Evolutionary conservation across 2,329 filamentous ascomycete species (phyloP).

Genomic region (Colletotrichum shisoi): DNA sequence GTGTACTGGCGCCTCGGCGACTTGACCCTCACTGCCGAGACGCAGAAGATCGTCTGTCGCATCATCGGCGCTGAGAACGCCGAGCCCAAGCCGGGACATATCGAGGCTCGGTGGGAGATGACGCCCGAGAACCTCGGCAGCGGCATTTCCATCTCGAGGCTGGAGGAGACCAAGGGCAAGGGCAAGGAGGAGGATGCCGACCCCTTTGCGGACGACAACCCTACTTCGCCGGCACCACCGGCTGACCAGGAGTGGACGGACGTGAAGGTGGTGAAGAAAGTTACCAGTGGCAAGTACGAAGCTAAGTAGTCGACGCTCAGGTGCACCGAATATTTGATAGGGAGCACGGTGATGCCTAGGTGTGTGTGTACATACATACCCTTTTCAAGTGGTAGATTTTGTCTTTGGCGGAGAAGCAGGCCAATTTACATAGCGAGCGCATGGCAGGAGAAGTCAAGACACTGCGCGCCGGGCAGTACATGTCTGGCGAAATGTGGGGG

Average conservation of each 20-base stretch:
- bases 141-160: constrained; percentile 70
- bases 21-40: constrained; percentile 70
- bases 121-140: constrained; percentile 58
- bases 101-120: constrained; percentile 85
- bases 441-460: constrained; percentile 20
- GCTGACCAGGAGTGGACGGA: constrained; percentile 66
- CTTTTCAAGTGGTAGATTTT: constrained; percentile 29
- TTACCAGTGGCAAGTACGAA: constrained; percentile 80
- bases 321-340: constrained; percentile 5
- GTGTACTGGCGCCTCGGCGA: constrained; percentile 85
- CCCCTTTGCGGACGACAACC: constrained; percentile 70
- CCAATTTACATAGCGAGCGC: constrained; percentile 39
- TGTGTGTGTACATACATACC: constrained; percentile 33
- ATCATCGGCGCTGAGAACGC: constrained; percentile 76
- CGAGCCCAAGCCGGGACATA: constrained; percentile 74
- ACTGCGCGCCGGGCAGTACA: constrained; percentile 13
- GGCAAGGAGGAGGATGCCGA: constrained; percentile 64
- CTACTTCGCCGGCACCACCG: constrained; percentile 39
- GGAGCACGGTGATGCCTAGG: constrained; percentile 7
- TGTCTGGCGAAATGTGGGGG: constrained; percentile 17
- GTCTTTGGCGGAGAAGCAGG: constrained; percentile 16
- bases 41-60: constrained; percentile 82
- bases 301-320: constrained; percentile 51
- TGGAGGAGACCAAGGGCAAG: constrained; percentile 61
- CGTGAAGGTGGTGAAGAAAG: constrained; percentile 70